Evolutionary conservation across 1,284 basidiomycete species (phyloP), one percentile per base, ranked within the genome.

Genomic region (Trametes pubescens): DNA sequence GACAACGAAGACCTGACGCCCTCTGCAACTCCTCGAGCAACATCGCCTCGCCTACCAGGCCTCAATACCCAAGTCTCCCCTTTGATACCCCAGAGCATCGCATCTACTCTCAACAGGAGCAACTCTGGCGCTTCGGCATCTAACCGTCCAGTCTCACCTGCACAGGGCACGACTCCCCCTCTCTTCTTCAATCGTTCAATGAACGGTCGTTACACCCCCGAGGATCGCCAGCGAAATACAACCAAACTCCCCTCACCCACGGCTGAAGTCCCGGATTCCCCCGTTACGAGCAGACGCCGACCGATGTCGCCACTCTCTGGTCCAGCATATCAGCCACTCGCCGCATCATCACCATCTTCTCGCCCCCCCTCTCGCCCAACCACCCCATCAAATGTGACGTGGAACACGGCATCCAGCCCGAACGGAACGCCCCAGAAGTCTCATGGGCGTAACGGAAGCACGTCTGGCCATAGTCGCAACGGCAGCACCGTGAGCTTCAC

Each of bases 21-120:
- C 32, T 90, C 90, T n/a, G 89, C 88, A 22, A 94, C 92, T 2
- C 92, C 92, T 61, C 88, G 92, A 64, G 91, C 92, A 18, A 87
- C 86, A 26, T 87, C 89, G 3, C 89, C 91, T 44, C 71, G 81
- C 69, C 73, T 78, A 29, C 76, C 81, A 48, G 68, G 70, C 29
- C 49, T 73, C 26, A 67, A 64, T 62, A 75, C 74, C n/a, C 76
- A 75, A 51, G 67, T 71, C 22, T 60, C 75, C 7, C 76, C 77
- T 14, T 65, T 74, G 59, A 65, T 75, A 44, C 67, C 76, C 37
- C 72, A 80, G 34, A 74, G 73, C 40, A 65, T 78, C 21, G 66
- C 78, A 34, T 78, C 81, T 26, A 76, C 74, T 48, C 70, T 84
- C 26, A 74, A 79, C 49, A 78, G 84, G 70, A 84, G 84, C 65